Evolutionary conservation across 495 filamentous ascomycete species (phyloP).

Genomic region (Niebla homalea): DNA sequence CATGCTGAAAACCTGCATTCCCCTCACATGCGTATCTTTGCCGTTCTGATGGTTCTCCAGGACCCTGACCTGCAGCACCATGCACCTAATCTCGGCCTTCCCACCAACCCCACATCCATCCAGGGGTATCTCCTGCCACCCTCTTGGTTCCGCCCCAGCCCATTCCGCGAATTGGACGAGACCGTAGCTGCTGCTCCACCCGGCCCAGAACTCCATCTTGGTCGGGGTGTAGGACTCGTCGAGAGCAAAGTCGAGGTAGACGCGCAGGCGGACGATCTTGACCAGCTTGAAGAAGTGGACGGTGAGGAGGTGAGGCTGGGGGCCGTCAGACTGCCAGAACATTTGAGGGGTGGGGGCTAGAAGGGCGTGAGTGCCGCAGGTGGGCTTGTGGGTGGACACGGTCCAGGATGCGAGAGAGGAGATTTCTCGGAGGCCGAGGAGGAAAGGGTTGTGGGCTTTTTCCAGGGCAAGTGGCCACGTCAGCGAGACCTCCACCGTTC

Average conservation of each 20-base stretch:
- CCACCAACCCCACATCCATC: slow-evolving; percentile 46
- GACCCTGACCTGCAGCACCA: slow-evolving; percentile 74
- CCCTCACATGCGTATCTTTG: slow-evolving; percentile 93
- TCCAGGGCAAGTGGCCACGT: neutral
- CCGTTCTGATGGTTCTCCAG: slow-evolving; percentile 98
- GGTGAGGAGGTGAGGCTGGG: slow-evolving; percentile 86
- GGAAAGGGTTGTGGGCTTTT: slow-evolving; percentile 12
- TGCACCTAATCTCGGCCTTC: slow-evolving; percentile 56
- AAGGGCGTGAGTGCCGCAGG: slow-evolving; percentile 75
- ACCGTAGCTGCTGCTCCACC: slow-evolving; percentile 68
- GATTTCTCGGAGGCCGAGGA: slow-evolving; percentile 60
- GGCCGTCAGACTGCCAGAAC: slow-evolving; percentile 97
- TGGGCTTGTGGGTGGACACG: slow-evolving; percentile 81
- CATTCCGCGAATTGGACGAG: slow-evolving; percentile 70
- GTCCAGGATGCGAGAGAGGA: slow-evolving; percentile 89
- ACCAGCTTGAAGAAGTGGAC: slow-evolving; percentile 93
- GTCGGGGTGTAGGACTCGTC: slow-evolving; percentile 98
- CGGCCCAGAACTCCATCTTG: slow-evolving; percentile 71
- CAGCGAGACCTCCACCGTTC: neutral
- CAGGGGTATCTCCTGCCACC: slow-evolving; percentile 80
- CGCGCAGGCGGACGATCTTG: slow-evolving; percentile 64
- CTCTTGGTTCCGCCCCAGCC: slow-evolving; percentile 60
- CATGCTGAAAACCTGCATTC: slow-evolving; percentile 76
- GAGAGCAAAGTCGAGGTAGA: slow-evolving; percentile 79
- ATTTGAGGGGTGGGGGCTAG: slow-evolving; percentile 61